Conservation (phyloP, 176 grass and related monocot species). For the Phoenix dactylifera region DNA sequence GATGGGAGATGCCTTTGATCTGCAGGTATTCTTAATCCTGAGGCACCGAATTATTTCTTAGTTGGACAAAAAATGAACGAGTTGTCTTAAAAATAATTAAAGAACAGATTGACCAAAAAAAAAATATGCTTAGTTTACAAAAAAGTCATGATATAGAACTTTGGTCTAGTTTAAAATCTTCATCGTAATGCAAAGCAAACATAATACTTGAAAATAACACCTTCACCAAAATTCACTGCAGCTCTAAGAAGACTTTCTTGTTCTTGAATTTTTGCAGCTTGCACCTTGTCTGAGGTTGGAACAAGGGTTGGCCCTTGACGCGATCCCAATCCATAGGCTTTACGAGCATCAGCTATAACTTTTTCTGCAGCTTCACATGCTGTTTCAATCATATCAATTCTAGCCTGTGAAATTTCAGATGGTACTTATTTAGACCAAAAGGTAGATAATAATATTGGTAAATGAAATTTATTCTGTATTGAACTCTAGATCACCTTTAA, state of each 20-base stretch:
- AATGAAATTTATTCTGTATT: no score
- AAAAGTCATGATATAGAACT: no score
- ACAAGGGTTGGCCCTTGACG: constrained; percentile 68
- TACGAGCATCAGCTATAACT: constrained; percentile 66
- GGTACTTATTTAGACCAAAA: no score
- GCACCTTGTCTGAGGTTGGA: constrained; percentile 81
- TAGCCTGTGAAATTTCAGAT: constrained; percentile 35
- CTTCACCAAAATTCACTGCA: constrained; percentile 82
- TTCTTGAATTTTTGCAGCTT: constrained; percentile 97
- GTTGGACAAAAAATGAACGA: no score
- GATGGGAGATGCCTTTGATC: constrained; percentile 69
- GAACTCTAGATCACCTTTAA: constrained; percentile 44
- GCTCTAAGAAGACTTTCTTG: constrained; percentile 76
- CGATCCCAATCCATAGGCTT: constrained; percentile 62
- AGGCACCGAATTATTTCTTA: not conserved
- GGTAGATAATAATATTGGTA: no score
- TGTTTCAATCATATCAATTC: constrained; percentile 92
- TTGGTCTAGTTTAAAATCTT: no score
- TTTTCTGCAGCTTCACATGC: constrained; percentile 97
- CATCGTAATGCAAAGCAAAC: no score
- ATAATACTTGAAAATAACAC: constrained; percentile 22
- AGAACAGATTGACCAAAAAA: no score
- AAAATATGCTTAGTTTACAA: no score
- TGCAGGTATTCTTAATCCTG: constrained; percentile 58
- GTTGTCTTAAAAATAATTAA: no score